Conservation (phyloP, 768 basidiomycete genomes). For the Calvatia gigantea region DNA sequence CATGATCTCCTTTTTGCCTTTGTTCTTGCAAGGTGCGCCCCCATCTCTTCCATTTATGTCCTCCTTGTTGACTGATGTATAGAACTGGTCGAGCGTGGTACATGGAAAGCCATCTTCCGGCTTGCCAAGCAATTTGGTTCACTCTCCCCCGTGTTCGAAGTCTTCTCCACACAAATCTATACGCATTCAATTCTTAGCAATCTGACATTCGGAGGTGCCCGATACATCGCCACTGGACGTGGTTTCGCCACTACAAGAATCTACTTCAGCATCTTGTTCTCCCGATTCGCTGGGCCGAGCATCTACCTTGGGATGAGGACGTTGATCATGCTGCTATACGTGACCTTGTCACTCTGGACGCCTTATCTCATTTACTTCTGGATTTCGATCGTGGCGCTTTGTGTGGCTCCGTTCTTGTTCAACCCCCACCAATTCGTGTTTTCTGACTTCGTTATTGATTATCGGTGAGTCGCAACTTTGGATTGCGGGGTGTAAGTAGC, state of each 20-base stretch:
- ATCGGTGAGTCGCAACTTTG: constrained; percentile 49
- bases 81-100: constrained; percentile 97
- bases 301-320: constrained; percentile 98
- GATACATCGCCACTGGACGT: constrained; percentile 98
- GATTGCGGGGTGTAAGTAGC: not conserved
- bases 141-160: constrained; percentile 92
- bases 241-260: constrained; percentile 97
- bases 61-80: constrained; percentile 9
- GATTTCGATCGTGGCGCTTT: constrained; percentile 89
- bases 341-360: constrained; percentile 89
- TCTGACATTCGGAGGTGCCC: constrained; percentile 94
- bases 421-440: constrained; percentile 99
- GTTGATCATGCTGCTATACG: constrained; percentile 87
- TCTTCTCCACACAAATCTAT: constrained; percentile 98
- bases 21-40: constrained; percentile 86
- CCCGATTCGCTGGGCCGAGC: constrained; percentile 96
- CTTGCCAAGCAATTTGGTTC: constrained; percentile 93
- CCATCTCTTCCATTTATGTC: not conserved
- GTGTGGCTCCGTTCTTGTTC: constrained; percentile 96
- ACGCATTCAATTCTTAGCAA: constrained; percentile 97
- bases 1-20: constrained; percentile 92
- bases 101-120: constrained; percentile 86
- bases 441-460: constrained; percentile 96
- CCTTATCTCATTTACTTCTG: constrained; percentile 97
- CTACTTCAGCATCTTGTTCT: constrained; percentile 92